Evolutionary conservation across 1,284 basidiomycete species (phyloP).

Genomic region (Cryptococcus sp.): DNA sequence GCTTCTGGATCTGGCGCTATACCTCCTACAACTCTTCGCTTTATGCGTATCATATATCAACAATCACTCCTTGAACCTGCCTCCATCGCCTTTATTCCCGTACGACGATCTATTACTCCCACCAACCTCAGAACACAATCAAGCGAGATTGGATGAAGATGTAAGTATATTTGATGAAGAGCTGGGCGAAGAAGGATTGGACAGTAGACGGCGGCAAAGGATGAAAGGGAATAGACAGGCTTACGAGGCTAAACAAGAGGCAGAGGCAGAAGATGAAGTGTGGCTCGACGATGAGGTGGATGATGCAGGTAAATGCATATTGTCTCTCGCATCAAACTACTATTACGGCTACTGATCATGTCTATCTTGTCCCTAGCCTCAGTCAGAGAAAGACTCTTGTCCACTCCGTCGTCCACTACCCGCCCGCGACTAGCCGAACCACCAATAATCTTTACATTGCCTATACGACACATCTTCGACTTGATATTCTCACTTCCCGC

Average conservation of each 20-base stretch:
- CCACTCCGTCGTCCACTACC: not conserved
- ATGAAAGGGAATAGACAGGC: too few relatives aligned
- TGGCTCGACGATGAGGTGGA: conserved; percentile 39
- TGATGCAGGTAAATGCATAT: not conserved
- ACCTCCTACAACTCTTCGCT: conserved; percentile 37
- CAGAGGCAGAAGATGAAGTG: conserved; percentile 19
- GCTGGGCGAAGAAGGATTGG: too few relatives aligned
- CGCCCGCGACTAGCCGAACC: conserved; percentile 25
- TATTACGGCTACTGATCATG: not conserved
- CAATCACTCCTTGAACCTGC: conserved; percentile 25
- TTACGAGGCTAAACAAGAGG: conserved; percentile 4
- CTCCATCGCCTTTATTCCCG: conserved; percentile 30
- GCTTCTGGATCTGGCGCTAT: conserved; percentile 42
- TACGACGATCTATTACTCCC: conserved; percentile 46
- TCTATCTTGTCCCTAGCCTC: not conserved
- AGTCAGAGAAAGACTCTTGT: not conserved
- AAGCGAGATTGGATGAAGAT: not conserved
- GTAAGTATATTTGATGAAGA: not conserved
- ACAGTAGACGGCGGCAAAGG: too few relatives aligned
- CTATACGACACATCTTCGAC: conserved; percentile 30
- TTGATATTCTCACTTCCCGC: conserved; percentile 36
- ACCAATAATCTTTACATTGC: conserved; percentile 39
- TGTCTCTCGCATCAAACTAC: not conserved
- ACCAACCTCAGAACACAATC: conserved; percentile 10
- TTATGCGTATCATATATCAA: conserved; percentile 41